phyloP scores from a whole-genome alignment of 169 alveolate genomes.

The Neospora caninum region DNA sequence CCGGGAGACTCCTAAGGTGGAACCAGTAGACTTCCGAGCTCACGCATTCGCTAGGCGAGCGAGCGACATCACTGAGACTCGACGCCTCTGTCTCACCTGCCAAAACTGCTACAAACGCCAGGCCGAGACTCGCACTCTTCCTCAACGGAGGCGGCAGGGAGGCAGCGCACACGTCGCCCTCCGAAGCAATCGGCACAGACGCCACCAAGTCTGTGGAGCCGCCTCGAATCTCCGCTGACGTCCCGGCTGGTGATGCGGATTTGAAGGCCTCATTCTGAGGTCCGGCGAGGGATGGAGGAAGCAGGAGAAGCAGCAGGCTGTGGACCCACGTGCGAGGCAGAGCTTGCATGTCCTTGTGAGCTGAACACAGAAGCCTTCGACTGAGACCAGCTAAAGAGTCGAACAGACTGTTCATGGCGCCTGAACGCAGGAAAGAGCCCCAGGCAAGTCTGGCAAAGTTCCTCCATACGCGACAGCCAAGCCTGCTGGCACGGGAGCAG shows the following conservation, averaged over 20 bases:
- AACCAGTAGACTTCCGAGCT: too few species aligned
- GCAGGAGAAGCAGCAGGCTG: constrained; percentile 16
- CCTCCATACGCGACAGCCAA: too few species aligned
- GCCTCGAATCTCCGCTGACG: too few species aligned
- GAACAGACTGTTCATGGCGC: constrained; percentile 33
- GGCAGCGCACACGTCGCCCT: constrained; percentile 6
- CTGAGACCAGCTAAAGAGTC: background rate
- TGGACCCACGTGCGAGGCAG: constrained; percentile 15
- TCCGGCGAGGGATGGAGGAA: background rate
- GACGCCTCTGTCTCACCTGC: background rate
- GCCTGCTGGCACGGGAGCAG: too few species aligned
- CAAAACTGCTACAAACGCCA: background rate
- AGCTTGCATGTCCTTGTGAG: background rate
- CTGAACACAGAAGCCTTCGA: background rate
- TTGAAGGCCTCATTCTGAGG: background rate
- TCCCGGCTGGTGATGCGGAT: too few species aligned
- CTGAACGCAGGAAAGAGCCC: background rate
- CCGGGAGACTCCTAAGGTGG: background rate
- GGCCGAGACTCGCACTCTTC: constrained; percentile 17
- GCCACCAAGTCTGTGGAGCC: background rate
- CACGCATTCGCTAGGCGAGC: background rate
- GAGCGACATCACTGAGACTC: background rate
- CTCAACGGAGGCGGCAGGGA: constrained; percentile 15
- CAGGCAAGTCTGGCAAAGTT: too few species aligned
- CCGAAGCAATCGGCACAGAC: background rate